Percentiles rank a stretch among this genome's conserved stretches.
phyloP scores from a whole-genome alignment of 768 basidiomycete genomes.

The Lactarius psammicola region DNA sequence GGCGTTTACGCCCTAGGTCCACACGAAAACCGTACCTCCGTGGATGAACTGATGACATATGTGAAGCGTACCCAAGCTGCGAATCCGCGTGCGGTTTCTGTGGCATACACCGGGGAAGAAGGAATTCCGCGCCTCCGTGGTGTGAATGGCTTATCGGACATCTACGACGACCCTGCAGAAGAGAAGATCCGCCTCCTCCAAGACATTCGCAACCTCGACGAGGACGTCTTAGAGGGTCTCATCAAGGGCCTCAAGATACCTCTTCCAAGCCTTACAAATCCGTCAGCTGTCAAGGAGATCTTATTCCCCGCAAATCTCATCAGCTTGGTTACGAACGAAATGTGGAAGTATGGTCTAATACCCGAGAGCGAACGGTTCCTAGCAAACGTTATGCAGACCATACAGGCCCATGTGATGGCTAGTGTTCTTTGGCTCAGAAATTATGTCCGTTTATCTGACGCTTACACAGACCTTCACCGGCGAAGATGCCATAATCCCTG shows the following conservation, averaged over 20 bases:
- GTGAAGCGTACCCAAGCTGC: conserved; percentile 67
- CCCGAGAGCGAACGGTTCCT: conserved; percentile 96
- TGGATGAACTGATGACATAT: conserved; percentile 73
- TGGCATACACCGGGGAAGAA: conserved; percentile 84
- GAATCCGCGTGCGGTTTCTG: conserved; percentile 83
- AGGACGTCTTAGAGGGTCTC: conserved; percentile 88
- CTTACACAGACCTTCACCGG: conserved; percentile 72
- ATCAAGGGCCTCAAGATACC: conserved; percentile 93
- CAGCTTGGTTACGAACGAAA: conserved; percentile 97
- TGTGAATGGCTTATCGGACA: conserved; percentile 64
- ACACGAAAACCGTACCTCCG: conserved; percentile 66
- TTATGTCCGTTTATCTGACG: conserved; percentile 26
- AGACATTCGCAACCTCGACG: conserved; percentile 84
- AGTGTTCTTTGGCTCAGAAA: conserved; percentile 35
- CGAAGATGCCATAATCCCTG: conserved; percentile 94
- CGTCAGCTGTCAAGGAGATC: conserved; percentile 95
- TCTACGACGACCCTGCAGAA: conserved; percentile 88
- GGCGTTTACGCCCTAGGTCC: conserved; percentile 65
- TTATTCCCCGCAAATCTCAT: conserved; percentile 99
- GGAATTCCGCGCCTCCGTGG: conserved; percentile 61
- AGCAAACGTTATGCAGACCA: conserved; percentile 97
- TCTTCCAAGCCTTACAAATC: conserved; percentile 82
- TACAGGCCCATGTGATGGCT: conserved; percentile 98
- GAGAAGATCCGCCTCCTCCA: conserved; percentile 95
- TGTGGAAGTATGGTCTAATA: conserved; percentile 99